Evolutionary conservation across 164 flowering plant genomes (phyloP).

Genomic region (Tetrastigma voinierianum): DNA sequence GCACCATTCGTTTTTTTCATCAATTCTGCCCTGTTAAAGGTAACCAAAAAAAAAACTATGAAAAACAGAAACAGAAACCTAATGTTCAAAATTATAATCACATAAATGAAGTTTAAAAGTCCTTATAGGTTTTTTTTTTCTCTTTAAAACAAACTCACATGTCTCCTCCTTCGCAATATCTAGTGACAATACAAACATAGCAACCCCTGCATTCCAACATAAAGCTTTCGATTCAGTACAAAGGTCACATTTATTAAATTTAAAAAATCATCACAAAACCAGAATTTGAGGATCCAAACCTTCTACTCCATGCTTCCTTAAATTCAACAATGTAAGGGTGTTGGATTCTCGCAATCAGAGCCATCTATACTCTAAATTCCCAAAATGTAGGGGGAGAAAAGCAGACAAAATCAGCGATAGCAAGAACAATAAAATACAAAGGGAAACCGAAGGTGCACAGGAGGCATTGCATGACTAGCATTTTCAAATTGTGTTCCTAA

Average conservation of each 20-base stretch:
- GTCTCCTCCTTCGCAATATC: constrained; percentile 99
- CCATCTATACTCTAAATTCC: constrained; percentile 62
- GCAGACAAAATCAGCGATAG: background rate
- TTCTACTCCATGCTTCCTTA: constrained; percentile 99
- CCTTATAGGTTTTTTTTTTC: too few species aligned
- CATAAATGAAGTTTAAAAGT: too few species aligned
- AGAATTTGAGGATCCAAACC: constrained; percentile 33
- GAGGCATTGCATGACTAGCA: too few species aligned
- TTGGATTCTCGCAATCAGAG: constrained; percentile 90
- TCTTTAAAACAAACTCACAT: constrained; percentile 58
- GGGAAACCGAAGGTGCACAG: too few species aligned
- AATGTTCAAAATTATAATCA: background rate
- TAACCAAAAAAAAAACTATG: background rate
- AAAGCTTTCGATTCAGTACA: constrained; percentile 16
- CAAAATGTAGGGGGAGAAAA: constrained; percentile 6
- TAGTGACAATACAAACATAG: constrained; percentile 98
- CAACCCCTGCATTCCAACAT: constrained; percentile 69
- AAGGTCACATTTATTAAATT: background rate
- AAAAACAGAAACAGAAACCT: background rate
- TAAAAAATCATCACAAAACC: background rate
- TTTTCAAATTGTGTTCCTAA: too few species aligned
- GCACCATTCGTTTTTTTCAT: constrained; percentile 86
- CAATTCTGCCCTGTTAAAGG: constrained; percentile 72
- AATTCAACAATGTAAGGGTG: constrained; percentile 93
- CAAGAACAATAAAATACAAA: too few species aligned